Evolutionary conservation across 2,329 filamentous ascomycete species (phyloP), one percentile per base, ranked within the genome.

Genomic region (Lecanicillium sp.): DNA sequence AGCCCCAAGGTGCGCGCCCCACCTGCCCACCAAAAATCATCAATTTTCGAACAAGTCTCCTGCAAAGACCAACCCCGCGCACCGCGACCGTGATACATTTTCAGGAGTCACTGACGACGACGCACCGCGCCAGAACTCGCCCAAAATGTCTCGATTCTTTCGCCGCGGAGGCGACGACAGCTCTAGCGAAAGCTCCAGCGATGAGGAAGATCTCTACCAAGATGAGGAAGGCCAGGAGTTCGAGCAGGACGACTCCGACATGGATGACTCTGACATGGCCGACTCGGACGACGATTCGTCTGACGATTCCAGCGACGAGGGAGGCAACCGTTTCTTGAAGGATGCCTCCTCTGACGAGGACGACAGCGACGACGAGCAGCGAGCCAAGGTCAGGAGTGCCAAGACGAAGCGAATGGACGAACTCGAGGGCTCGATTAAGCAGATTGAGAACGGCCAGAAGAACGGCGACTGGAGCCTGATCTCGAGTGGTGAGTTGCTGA

Each of bases 381-480:
- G 82, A 48, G 87, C 83, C 55, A 79, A 92, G 54, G 85, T 97
- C 57, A 96, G 94, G 77, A 96, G 88, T 65, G 89, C 90, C 56
- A 97, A 97, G 69, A 88, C 97, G 72, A 98, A 98, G 77, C 80
- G 92, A 46, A 74, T 87, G 50, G 90, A 96, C 58, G 94, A 97
- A 65, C 74, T 98, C 44, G 90, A 98, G 63, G 77, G 79, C 44
- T 94, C 82, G 31, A 85, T 97, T 56, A 84, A 84, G 62, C 69
- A 84, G 57, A 97, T 98, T 57, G 89, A 97, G 61, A 98, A 98
- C 68, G 89, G 87, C 46, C 76, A 92, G 65, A 97, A 94, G 74
- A 98, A 97, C 58, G 88, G 86, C 58, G 92, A 98, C 68, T 98
- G 92, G 92, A 85, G 84, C 50, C 81, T 90, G 47, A 94, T 97